phyloP scores from a whole-genome alignment of 306 rosid species.

The Arachis hypogaea region DNA sequence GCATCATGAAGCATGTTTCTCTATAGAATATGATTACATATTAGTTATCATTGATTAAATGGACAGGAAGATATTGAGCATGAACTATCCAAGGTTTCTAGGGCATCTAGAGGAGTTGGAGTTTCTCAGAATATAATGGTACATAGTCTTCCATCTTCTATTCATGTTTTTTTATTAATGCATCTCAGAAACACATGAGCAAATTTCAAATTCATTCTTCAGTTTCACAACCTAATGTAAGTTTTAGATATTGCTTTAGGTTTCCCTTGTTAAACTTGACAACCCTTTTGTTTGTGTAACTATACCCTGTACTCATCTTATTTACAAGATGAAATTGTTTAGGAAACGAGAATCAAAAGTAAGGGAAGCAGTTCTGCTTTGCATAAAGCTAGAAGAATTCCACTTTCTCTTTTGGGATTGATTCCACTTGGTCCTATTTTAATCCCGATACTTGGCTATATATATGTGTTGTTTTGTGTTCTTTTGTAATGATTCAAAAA shows the following conservation, averaged over 20 bases:
- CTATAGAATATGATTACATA: constrained; percentile 11
- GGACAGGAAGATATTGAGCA: constrained; percentile 91
- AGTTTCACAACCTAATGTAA: not conserved
- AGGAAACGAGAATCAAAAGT: not conserved
- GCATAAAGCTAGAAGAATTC: not conserved
- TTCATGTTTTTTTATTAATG: constrained; percentile 23
- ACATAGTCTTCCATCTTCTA: constrained; percentile 25
- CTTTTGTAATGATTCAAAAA: constrained; percentile 3
- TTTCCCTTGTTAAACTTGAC: not conserved
- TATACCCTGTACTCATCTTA: not conserved
- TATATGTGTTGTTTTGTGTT: not conserved
- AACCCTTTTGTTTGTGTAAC: not conserved
- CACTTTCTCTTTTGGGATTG: not conserved
- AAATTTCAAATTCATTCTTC: constrained; percentile 21
- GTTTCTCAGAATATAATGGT: constrained; percentile 84
- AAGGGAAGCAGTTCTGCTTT: not conserved
- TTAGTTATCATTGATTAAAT: constrained; percentile 35
- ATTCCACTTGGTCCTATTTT: not conserved
- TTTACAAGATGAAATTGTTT: not conserved
- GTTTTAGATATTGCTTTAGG: not conserved
- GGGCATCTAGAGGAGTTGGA: constrained; percentile 66
- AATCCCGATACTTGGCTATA: constrained; percentile 16
- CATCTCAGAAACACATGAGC: constrained; percentile 18
- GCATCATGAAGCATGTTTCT: constrained; percentile 8
- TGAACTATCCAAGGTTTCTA: constrained; percentile 74